Evolutionary conservation across 176 grass and related monocot species (phyloP), one percentile per base, ranked within the genome.

Genomic region (Leersia perrieri): DNA sequence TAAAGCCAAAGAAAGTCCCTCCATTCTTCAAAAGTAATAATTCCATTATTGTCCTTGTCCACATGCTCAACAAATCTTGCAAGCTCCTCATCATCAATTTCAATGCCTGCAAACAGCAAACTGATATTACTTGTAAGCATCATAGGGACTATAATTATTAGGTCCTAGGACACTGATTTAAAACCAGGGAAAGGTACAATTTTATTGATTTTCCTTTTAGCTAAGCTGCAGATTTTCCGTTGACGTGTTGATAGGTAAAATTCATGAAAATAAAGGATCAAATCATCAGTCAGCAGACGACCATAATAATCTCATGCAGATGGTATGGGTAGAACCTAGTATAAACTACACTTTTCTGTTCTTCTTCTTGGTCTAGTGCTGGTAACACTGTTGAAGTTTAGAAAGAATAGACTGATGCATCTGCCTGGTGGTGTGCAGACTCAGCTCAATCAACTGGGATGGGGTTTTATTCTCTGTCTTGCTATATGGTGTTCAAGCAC

Each of bases 21-120:
- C 94, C 94, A 97, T 85, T 97, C 94, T 81, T 93, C 91, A 70
- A 97, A 97, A 74, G 91, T 97, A 77, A 97, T 97, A 78, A 91
- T 91, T n/a, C 94, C 94, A 83, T 97, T 87, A 26, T 93, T 97
- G 73, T 97, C 94, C 84, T 97, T 93, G 79, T 97, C 94, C 69
- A 97, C 94, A 47, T 97, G 84, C 77, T 97, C 94, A 83, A 97
- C 91, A 57, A 97, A 97, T 68, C 80, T 65, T 79, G 88, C 88
- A 64, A 93, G 90, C 73, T 97, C 91, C 63, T 97, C 91, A 5
- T 97, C 94, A 89, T 89, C 65, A 70, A 97, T 97, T 80, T 91
- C 86, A 84, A 97, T 97, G 38, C 94, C 94, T 93, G 86, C 55
- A 89, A 90, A 83, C 49, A 75, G 31, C 39, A 40, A 72, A 77